Evolutionary conservation across 495 filamentous ascomycete genomes (phyloP), one percentile per base, ranked within the genome.

Genomic region (Talaromyces adpressus): DNA sequence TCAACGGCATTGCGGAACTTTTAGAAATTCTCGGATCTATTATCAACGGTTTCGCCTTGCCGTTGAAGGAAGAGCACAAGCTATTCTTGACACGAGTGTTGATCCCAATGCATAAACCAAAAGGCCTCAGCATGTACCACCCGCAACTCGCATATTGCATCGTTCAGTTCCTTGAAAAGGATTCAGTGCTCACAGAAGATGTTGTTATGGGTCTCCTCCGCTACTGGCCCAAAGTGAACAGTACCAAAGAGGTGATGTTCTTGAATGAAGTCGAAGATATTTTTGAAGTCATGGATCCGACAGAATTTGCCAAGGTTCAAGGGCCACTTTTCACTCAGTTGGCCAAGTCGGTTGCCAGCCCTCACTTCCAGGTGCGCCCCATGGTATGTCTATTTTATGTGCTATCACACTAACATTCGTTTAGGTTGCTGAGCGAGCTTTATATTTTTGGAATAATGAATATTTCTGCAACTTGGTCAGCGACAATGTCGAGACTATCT

Each of bases 391-490:
- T 39, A 1, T 0, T 8, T 51, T 23, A 14, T n/a, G 32, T 47
- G 20, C 30, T 30, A 7, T 20, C 41, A 22, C 23, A 45, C 54
- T 57, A 61, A 64, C 27, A 25, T 7, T 59, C 32, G n/a, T 41
- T 65, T 16, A 65, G 87, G 94, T 98, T 51, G 94, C 94, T 34
- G 94, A 99, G 73, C 85, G 94, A 67, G 94, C 95, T 2, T 85
- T 99, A 25, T 99, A 99, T 78, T 99, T 98, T 81, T 99, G 94
- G 94, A 99, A 99, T 77, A 99, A 99, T 71, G 94, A 99, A 72
- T 99, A 99, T 70, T 99, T 99, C 80, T 99, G 94, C 81, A 99
- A 99, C 71, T 80, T 99, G 62, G 94, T 99, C 61, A 97, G 93
- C 81, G 94, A 99, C 74, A 98, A 99, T 71, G 94, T 98, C 32